These are phyloP conservation scores for Zopfochytrium polystomum DNA, from an alignment of 371 early-diverging fungal species.

Conservation along the genomic window DNA sequence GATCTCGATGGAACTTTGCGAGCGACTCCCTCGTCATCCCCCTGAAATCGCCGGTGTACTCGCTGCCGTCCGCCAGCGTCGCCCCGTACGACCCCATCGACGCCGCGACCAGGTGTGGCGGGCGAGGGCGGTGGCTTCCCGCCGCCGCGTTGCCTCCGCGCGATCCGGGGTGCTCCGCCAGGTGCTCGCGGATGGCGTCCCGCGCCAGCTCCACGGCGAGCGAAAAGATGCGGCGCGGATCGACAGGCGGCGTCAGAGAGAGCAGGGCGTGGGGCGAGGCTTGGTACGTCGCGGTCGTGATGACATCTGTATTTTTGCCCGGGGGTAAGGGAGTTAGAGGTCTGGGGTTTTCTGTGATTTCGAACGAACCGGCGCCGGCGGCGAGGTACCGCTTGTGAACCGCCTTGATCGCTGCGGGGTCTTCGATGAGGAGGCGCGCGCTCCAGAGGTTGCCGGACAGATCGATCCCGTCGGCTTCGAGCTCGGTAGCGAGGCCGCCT, in stretches of 20 bases:
- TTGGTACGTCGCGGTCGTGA: slow-evolving; percentile 27
- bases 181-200: too few species aligned
- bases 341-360: not conserved
- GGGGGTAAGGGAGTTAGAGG: not conserved
- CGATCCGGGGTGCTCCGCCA: too few species aligned
- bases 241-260: too few species aligned
- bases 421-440: slow-evolving; percentile 19
- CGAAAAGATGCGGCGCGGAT: too few species aligned
- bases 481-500: too few species aligned
- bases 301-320: slow-evolving; percentile 8
- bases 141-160: too few species aligned
- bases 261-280: too few species aligned
- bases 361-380: slow-evolving; percentile 18
- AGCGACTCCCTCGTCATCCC: slow-evolving; percentile 31
- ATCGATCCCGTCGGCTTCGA: too few species aligned
- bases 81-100: slow-evolving; percentile 63
- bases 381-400: slow-evolving; percentile 19
- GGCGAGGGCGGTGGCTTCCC: too few species aligned
- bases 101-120: slow-evolving; percentile 53
- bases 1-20: slow-evolving; percentile 46
- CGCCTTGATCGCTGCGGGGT: slow-evolving; percentile 13
- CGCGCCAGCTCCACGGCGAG: too few species aligned
- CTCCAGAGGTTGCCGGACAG: slow-evolving; percentile 29
- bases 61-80: slow-evolving; percentile 55
- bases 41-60: slow-evolving; percentile 60